A percentile compares a stretch with the other conserved stretches of the same genome.
These are phyloP conservation scores for Bacidia gigantensis DNA, from an alignment of 495 filamentous ascomycete species.

Conservation along the genomic window DNA sequence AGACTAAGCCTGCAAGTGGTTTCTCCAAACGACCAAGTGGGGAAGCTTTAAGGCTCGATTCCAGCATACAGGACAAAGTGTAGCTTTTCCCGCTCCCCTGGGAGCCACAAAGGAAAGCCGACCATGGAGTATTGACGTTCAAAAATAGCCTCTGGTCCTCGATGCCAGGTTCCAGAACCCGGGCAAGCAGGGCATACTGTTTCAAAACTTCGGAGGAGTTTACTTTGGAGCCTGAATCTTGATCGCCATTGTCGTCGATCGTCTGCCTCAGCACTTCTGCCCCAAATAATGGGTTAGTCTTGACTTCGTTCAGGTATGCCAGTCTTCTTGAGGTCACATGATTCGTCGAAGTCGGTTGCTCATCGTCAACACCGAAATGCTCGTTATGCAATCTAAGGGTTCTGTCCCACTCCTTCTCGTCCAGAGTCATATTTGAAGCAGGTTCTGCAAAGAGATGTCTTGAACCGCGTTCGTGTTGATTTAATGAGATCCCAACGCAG, in stretches of 20 bases:
- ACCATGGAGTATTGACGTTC: constrained; percentile 54
- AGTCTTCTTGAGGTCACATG: neutral
- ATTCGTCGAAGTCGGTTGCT: neutral
- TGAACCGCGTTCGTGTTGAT: too few relatives aligned
- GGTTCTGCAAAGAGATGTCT: too few relatives aligned
- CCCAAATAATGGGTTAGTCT: neutral
- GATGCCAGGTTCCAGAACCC: neutral
- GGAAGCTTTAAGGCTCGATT: constrained; percentile 39
- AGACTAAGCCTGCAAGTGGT: constrained; percentile 51
- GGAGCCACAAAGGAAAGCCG: constrained; percentile 61
- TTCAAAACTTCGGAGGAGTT: neutral
- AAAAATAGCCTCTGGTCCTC: neutral
- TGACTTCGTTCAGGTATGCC: neutral
- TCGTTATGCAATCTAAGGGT: neutral
- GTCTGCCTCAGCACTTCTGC: neutral
- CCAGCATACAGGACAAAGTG: constrained; percentile 55
- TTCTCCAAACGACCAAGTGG: constrained; percentile 7
- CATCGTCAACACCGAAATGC: neutral
- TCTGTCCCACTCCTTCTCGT: neutral
- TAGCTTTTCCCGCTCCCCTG: constrained; percentile 70
- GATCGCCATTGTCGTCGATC: neutral
- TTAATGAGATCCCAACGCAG: too few relatives aligned
- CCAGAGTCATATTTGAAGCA: neutral
- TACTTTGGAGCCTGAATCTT: neutral
- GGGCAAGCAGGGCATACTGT: neutral